Base-by-base conservation (phyloP, 2,329 filamentous ascomycete species). In the Ophiostoma sp. region DNA sequence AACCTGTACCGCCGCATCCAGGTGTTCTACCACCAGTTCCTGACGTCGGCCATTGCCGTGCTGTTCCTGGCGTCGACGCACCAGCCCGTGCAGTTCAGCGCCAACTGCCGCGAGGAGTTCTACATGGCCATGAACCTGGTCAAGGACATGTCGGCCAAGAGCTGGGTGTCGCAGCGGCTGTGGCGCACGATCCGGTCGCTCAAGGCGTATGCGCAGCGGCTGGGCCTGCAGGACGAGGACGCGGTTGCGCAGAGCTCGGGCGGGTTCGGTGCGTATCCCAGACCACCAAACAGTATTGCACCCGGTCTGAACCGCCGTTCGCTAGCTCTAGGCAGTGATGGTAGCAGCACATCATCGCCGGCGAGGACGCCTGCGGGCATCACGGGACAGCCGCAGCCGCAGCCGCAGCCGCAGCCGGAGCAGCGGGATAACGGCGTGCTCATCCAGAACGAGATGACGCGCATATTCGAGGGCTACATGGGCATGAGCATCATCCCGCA, bases 21-120 rank as follows among this genome's bases (percentile, higher is more conserved):
- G 78, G 87, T 90, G 7, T 90, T 92, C 77, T 93, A 93, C 80
- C 90, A 94, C 77, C 91, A 93, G 75, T 94, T 94, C 75, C 82
- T 94, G 27, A 88, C 90, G 1, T 91, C 89, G 0, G 89, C 90
- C 1, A 86, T 94, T 27, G 89, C 90, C 0, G 90, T 92, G 3
- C 81, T 94, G 15, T 93, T 94, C 76, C 83, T 94, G 0, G 91
- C 90, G 1, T 90, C 90, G 0, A 90, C 89, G 3, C 91, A 94
- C 75, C 89, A 90, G 0, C 90, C 91, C 0, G 85, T 90, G 0
- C 84, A 88, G 35, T 94, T 93, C 77, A 90, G 87, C 74, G 81
- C 84, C 11, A 79, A 83, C 33, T 92, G 90, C 73, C 85, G 90
- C 23, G 87, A 90, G 64, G 91, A 94, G 77, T 94, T 94, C 76